Base-by-base conservation (phyloP, 1,284 basidiomycete genomes). In the Ceratobasidium sp. region DNA sequence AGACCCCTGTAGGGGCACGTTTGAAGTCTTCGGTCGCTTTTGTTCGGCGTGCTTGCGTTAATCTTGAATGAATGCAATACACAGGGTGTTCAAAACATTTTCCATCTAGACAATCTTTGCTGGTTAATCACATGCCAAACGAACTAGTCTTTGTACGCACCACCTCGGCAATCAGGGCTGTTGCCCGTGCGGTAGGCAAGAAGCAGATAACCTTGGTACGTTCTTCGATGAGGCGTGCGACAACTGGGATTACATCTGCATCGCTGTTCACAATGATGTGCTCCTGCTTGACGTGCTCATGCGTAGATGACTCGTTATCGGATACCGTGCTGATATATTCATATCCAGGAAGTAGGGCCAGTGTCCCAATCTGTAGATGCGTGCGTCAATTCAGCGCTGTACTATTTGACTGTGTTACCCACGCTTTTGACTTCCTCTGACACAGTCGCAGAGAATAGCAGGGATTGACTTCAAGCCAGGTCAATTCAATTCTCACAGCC, bases 131-230 rank as follows among this genome's bases (percentile, higher is more conserved):
- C 55, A 57, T 57, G 55, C 34, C 34, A 57, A 18, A 39, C 18
- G 18, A 18, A 57, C 28, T 34, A 57, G 28, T n/a, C 34, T 34
- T 6, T 14, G 67, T 48, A 53, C 78, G 75, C 73, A 88, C 84
- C 59, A 88, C 78, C 32, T 85, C 83, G n/a, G 82, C 81, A n/a
- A 84, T 84, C 57, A 90, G 81, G 23, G 82, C 83, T 0, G 88
- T 88, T 1, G 88, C 85, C 62, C 88, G 84, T 1, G 90, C 89
- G 10, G 90, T 92, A n/a, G 89, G 88, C 64, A 88, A 84, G 82
- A 92, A 91, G 6, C 85, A 83, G 79, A 89, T 89, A 3, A 83
- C 77, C 78, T 86, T 81, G 74, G 81, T 78, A 1, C 34, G 67
- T 1, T 83, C 81, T n/a, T 80, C 77, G 52, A 77, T 79, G 28